Evolutionary conservation across 345 rosid genomes (phyloP), one percentile per base, ranked within the genome.

Genomic region (Punica granatum): DNA sequence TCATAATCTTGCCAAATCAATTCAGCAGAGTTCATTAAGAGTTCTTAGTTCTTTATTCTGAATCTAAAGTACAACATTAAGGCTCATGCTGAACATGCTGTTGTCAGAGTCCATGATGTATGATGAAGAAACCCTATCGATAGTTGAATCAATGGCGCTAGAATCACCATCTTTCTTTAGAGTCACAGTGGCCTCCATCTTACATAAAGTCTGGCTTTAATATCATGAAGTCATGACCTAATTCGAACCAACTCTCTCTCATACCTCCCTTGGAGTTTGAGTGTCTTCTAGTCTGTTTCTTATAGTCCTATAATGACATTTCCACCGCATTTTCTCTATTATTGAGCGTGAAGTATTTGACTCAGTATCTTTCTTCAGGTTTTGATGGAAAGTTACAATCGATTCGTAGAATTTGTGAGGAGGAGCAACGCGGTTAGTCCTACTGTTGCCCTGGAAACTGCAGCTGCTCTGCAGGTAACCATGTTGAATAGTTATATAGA

Each of bases 351-450:
- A 10, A 5, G 13, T 51, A 30, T 28, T 56, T 56, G 34, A 56
- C 34, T 56, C 34, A 56, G 34, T 28, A 26, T 30, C 25, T 23
- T 51, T 56, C 61, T 56, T 28, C 61, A 56, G 61, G 85, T 94
- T 73, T 80, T 89, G 82, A 86, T 81, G 83, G 95, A 89, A 81
- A 94, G 99, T 79, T 88, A 76, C 82, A 96, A 88, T 85, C 90
- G 89, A 14, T 83, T 89, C 72, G 78, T 86, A 68, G 99, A 89
- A 75, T 91, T 94, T 83, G 79, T 94, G 76, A 89, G 81, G 88
- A 86, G 99, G 72, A 94, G 99, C 77, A 91, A 77, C 75, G 98
- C 97, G 51, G 86, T 94, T 69, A 94, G 99, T 77, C 99, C 99
- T 68, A 80, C 89, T 71, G 85, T 89, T 80, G 92, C 96, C 23